Evolutionary conservation across 2,329 filamentous ascomycete species (phyloP), one percentile per base, ranked within the genome.

Genomic region (Karstenula rhodostoma): DNA sequence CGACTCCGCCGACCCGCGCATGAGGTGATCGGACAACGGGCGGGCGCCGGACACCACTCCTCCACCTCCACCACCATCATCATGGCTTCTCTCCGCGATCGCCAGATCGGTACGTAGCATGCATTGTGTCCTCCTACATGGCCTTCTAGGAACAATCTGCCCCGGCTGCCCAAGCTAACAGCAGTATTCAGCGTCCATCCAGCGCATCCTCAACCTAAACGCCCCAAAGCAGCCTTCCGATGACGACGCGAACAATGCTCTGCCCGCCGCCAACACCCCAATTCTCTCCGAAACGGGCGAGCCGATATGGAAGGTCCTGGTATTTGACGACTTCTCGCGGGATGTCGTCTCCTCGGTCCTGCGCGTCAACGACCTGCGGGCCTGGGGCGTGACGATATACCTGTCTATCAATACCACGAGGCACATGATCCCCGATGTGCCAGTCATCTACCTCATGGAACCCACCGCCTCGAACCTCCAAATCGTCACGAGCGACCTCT

Each of bases 261-360:
- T 57, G 43, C 55, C 51, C 33, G 85, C 89, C 57, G 87, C 90
- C 23, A 86, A 89, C 40, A 89, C 89, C n/a, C 90, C 92, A 17
- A 91, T 97, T 56, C 82, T 97, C 63, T 93, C 93, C 68, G 86
- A 92, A 49, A 90, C 96, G 70, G 93, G 94, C 64, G 92, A 96
- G 72, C 94, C 94, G 0, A 94, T 97, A 81, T 98, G 94, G 94
- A 98, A 67, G 58, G 92, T 98, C 7, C 83, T 99, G 55, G 93
- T 99, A 10, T 98, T 99, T 75, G 96, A 99, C 79, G 91, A 94
- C 69, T 81, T 90, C 69, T 95, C 94, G 50, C 87, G 94, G 77
- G 94, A 98, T 86, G 92, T 99, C 60, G 97, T 99, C 73, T 97
- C 93, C 82, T 97, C 94, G 73, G 94, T 99, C 2, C 84, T 99